Evolutionary conservation across 371 early-diverging fungal genomes (phyloP).

Genomic region (Catenaria anguillulae): DNA sequence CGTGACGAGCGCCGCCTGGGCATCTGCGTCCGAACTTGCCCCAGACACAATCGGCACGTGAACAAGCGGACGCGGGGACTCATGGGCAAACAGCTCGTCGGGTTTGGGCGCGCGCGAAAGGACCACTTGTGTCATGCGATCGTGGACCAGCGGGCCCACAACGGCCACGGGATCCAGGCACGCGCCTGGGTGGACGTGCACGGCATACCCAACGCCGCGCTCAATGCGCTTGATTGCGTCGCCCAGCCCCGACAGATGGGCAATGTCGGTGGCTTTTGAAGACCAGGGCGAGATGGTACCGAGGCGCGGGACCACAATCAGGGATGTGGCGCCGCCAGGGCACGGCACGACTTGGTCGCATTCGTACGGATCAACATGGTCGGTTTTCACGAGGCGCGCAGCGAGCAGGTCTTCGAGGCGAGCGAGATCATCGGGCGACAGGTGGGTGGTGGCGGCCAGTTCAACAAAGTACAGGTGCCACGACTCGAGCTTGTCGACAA

Average conservation of each 20-base stretch:
- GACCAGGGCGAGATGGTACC: conserved; percentile 98
- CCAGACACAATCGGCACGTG: conserved; percentile 33
- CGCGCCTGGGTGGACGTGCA: conserved; percentile 16
- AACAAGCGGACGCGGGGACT: conserved; percentile 57
- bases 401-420: background rate
- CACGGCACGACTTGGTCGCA: background rate
- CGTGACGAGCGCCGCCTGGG: conserved; percentile 25
- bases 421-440: background rate
- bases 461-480: background rate
- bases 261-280: conserved; percentile 94
- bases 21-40: conserved; percentile 10
- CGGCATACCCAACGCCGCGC: conserved; percentile 59
- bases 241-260: conserved; percentile 61
- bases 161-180: conserved; percentile 19
- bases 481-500: background rate
- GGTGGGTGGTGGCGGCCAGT: background rate
- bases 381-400: background rate
- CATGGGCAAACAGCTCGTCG: conserved; percentile 55
- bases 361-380: no score
- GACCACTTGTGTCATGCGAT: conserved; percentile 85
- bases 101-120: conserved; percentile 40
- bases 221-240: conserved; percentile 63
- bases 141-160: conserved; percentile 50
- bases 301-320: conserved; percentile 60
- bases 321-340: background rate